A percentile compares a stretch with the other conserved stretches of the same genome.
Conservation (phyloP, 257 asterid species). For the Cordia subcordata region DNA sequence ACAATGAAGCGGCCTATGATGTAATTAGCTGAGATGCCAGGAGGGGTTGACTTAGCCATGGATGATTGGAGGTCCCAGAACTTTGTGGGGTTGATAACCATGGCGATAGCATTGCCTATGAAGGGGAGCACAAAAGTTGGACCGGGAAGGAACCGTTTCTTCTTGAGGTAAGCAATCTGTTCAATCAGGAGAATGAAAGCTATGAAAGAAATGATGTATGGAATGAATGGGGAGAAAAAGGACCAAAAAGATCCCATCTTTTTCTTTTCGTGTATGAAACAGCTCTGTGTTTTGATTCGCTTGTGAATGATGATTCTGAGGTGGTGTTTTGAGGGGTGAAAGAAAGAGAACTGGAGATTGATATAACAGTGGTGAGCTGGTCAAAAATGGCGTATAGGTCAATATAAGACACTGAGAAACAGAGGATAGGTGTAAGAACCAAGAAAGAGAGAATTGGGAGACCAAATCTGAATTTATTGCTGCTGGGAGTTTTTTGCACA, state of each 20-base stretch:
- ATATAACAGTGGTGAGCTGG: constrained; percentile 8
- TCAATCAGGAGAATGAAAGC: constrained; percentile 53
- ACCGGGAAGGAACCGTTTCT: constrained; percentile 75
- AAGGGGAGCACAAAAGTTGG: constrained; percentile 69
- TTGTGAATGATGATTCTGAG: too few relatives aligned
- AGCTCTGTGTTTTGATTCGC: not conserved
- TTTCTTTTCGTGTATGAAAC: not conserved
- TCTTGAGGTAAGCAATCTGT: constrained; percentile 63
- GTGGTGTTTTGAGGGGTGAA: not conserved
- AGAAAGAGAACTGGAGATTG: not conserved
- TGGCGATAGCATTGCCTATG: constrained; percentile 63
- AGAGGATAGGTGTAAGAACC: not conserved
- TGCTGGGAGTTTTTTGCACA: not conserved
- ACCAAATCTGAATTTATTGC: constrained; percentile 14
- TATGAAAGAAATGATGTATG: constrained; percentile 37
- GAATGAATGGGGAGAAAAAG: constrained; percentile 30
- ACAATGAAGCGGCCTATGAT: constrained; percentile 72
- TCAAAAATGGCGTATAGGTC: constrained; percentile 5
- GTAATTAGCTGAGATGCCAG: constrained; percentile 76
- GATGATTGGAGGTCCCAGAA: constrained; percentile 74
- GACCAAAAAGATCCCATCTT: constrained; percentile 37
- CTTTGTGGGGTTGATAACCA: constrained; percentile 52
- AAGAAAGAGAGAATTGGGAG: constrained; percentile 4
- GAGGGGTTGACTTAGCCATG: constrained; percentile 50
- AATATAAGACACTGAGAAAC: not conserved